Evolutionary conservation across 768 basidiomycete species (phyloP), one percentile per base, ranked within the genome.

Genomic region (Kwoniella mangroviensis): DNA sequence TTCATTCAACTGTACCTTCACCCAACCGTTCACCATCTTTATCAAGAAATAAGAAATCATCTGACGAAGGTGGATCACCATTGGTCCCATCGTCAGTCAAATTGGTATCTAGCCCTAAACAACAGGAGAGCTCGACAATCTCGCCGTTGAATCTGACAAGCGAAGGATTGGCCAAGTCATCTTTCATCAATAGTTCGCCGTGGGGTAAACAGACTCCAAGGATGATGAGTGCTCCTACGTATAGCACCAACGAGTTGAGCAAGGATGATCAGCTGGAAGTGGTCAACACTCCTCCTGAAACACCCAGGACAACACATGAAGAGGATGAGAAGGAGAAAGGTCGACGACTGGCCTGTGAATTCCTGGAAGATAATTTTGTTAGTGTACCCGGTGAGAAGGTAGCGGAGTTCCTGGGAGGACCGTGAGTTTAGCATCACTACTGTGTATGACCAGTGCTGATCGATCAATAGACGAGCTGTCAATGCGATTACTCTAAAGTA

Each of bases 401-500:
- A 75, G 94, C 96, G 1, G 94, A 97, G 82, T 99, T 93, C 90
- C 86, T 99, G 51, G 97, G 97, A 75, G 91, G 93, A 81, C 85
- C 88, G 94, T 98, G 75, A 85, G 95, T 90, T 9, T 17, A 3
- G 43, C 53, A 12, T 65, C 51, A 54, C 45, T 10, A 12, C 17
- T 54, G 21, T 43, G 41, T 28, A 19, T 4, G 17, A 2, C 3
- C 4, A 22, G 40, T 54, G n/a, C 45, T 2, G 42, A 41, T 67
- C 55, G 45, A 49, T 41, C 43, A 66, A 24, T 78, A 97, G 95
- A 66, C 89, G 89, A 21, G 86, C 85, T 3, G 86, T 94, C 73
- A 96, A 95, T 83, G 89, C 88, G 75, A 83, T 87, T 11, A 88
- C 92, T 0, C 84, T 97, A 28, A 88, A 87, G 34, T 85, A 91